Percentiles rank a stretch among this genome's conserved stretches.
phyloP scores from a whole-genome alignment of 805 yeast species.

The Candida khao-thaluensis region DNA sequence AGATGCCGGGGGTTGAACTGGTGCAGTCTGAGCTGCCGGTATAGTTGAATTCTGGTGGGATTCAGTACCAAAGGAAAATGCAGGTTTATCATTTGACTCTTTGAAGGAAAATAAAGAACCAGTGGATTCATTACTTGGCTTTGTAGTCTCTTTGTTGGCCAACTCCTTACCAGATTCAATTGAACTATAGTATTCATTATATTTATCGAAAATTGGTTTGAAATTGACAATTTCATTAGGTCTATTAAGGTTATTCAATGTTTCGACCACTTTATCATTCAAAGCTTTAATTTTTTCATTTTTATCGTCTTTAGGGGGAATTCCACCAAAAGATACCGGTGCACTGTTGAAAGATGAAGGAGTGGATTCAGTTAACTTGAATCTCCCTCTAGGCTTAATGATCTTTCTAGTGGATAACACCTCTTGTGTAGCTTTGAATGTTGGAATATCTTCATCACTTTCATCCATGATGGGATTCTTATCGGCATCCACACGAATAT shows the following conservation, averaged over 20 bases:
- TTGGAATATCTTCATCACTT: slow-evolving; percentile 18
- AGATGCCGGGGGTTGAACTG: too few relatives aligned
- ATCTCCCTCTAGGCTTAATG: slow-evolving; percentile 50
- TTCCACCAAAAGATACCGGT: slow-evolving; percentile 2
- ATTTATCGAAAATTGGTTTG: slow-evolving; percentile 55
- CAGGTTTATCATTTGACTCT: slow-evolving; percentile 19
- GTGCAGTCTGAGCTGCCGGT: too few relatives aligned
- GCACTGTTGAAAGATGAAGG: not conserved
- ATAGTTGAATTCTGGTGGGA: too few relatives aligned
- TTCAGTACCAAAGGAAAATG: slow-evolving; percentile 23
- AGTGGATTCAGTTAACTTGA: slow-evolving; percentile 1
- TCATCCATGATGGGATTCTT: slow-evolving; percentile 11
- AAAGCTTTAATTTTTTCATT: slow-evolving; percentile 60
- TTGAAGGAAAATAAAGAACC: slow-evolving; percentile 15
- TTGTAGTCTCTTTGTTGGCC: not conserved
- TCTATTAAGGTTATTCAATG: slow-evolving; percentile 41
- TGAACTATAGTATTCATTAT: slow-evolving; percentile 48
- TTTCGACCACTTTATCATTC: slow-evolving; percentile 55
- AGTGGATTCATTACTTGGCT: not conserved
- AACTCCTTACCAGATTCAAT: slow-evolving; percentile 4
- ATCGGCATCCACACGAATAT: slow-evolving; percentile 14
- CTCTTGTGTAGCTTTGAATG: slow-evolving; percentile 53
- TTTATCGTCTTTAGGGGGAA: slow-evolving; percentile 16
- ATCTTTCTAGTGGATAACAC: slow-evolving; percentile 71
- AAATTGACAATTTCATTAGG: slow-evolving; percentile 56